Evolutionary conservation across 2,329 filamentous ascomycete genomes (phyloP).

Genomic region (Neonectria ditissima): DNA sequence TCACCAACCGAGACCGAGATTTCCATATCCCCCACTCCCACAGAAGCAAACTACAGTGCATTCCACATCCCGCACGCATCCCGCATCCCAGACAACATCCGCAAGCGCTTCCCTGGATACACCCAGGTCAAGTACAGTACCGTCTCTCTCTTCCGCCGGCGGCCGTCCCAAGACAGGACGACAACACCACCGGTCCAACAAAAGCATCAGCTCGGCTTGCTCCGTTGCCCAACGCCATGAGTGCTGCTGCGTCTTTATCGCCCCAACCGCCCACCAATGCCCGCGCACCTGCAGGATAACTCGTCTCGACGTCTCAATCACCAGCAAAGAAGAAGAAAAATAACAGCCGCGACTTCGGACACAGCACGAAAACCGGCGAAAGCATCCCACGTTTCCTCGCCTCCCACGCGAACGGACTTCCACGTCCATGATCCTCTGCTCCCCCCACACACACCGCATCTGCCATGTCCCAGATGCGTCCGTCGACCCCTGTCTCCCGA

Average conservation of each 20-base stretch:
- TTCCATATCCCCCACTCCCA: not conserved
- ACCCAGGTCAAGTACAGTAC: not conserved
- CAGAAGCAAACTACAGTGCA: slow-evolving; percentile 6
- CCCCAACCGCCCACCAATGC: slow-evolving; percentile 15
- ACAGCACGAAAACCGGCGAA: not conserved
- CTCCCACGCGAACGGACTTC: slow-evolving; percentile 22
- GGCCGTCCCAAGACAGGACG: slow-evolving; percentile 3
- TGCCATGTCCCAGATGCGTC: slow-evolving; percentile 31
- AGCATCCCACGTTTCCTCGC: slow-evolving; percentile 19
- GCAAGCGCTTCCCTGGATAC: not conserved
- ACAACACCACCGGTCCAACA: slow-evolving; percentile 2
- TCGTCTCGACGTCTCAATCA: not conserved
- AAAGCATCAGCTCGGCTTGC: not conserved
- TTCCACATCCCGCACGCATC: slow-evolving; percentile 18
- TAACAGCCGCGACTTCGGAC: not conserved
- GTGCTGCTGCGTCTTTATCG: slow-evolving; percentile 4
- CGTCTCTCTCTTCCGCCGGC: not conserved
- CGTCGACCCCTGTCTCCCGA: slow-evolving; percentile 19
- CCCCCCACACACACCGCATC: slow-evolving; percentile 45
- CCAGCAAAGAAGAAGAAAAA: not conserved
- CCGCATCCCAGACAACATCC: not conserved
- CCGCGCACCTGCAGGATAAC: slow-evolving; percentile 6
- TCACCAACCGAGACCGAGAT: not conserved
- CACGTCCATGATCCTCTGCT: slow-evolving; percentile 16
- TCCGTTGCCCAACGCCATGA: slow-evolving; percentile 11